Percentiles rank a stretch among this genome's conserved stretches.
Conservation (phyloP, 1,284 basidiomycete genomes). For the Paramarasmius palmivorus region DNA sequence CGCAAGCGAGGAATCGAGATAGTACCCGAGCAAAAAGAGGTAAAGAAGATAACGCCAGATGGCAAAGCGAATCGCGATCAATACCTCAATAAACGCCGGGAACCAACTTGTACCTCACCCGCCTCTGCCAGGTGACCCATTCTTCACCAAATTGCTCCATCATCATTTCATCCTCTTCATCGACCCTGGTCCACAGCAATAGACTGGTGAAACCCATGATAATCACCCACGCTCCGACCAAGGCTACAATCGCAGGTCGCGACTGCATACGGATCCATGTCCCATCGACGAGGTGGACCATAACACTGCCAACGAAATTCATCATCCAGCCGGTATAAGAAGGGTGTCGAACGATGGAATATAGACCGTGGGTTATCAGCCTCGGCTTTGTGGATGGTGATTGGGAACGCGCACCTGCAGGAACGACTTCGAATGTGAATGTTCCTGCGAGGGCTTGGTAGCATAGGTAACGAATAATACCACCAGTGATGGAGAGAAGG, state of each 20-base stretch:
- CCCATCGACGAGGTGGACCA: neutral
- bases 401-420: neutral
- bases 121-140: neutral
- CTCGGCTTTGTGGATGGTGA: neutral
- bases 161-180: neutral
- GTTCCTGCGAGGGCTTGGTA: neutral
- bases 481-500: neutral
- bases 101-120: neutral
- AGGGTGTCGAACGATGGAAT: neutral
- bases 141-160: neutral
- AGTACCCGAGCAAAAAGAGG: no score
- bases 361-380: neutral
- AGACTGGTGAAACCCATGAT: neutral
- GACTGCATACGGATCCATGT: neutral
- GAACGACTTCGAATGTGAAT: neutral
- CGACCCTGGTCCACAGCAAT: neutral
- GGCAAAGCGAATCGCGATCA: no score
- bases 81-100: conserved; percentile 1
- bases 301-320: neutral
- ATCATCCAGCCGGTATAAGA: neutral
- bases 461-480: neutral
- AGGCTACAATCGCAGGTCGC: neutral
- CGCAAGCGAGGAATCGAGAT: no score
- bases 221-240: neutral
- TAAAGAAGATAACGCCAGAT: no score